Percentiles rank a stretch among this genome's conserved stretches.
Evolutionary conservation across 768 basidiomycete species (phyloP).

Genomic region (Amanita inopinata): DNA sequence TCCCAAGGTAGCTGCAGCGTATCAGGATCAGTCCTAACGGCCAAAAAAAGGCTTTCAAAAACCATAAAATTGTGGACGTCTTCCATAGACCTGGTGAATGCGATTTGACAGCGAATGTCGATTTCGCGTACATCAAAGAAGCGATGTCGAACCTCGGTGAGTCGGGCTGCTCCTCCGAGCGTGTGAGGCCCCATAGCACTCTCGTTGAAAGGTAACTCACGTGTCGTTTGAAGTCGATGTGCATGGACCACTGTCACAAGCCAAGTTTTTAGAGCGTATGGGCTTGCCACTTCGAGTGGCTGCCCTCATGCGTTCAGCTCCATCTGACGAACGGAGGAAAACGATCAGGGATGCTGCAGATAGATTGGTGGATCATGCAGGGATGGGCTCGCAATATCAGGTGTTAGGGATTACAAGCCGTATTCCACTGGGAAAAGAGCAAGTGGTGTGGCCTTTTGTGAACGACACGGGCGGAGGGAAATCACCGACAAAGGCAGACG

Average conservation of each 20-base stretch:
- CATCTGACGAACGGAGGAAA: conserved; percentile 35
- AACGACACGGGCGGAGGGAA: conserved; percentile 9
- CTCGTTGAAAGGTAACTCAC: conserved; percentile 1
- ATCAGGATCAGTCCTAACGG: too few relatives aligned
- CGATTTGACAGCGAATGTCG: conserved; percentile 95
- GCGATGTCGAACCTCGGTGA: conserved; percentile 57
- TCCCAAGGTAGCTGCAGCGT: too few relatives aligned
- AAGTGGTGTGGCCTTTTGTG: conserved; percentile 26
- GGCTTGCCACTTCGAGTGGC: conserved; percentile 63
- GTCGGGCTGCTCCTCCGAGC: conserved; percentile 13
- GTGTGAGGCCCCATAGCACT: too few relatives aligned
- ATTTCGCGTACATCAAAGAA: conserved; percentile 84
- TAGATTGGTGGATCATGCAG: conserved; percentile 64
- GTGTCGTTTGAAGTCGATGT: conserved; percentile 31
- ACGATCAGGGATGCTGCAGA: conserved; percentile 52
- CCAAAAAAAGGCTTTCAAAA: conserved; percentile 88
- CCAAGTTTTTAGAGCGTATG: conserved; percentile 68
- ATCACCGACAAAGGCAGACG: background rate
- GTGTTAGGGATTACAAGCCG: conserved; percentile 51
- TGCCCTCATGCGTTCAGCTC: conserved; percentile 43
- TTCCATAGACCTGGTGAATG: conserved; percentile 81
- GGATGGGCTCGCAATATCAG: conserved; percentile 88
- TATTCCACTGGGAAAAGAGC: conserved; percentile 3
- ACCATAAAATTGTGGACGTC: conserved; percentile 76
- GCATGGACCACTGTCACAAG: conserved; percentile 71